Evolutionary conservation across 257 asterid genomes (phyloP), one percentile per base, ranked within the genome.

Genomic region (Henckelia pumila): DNA sequence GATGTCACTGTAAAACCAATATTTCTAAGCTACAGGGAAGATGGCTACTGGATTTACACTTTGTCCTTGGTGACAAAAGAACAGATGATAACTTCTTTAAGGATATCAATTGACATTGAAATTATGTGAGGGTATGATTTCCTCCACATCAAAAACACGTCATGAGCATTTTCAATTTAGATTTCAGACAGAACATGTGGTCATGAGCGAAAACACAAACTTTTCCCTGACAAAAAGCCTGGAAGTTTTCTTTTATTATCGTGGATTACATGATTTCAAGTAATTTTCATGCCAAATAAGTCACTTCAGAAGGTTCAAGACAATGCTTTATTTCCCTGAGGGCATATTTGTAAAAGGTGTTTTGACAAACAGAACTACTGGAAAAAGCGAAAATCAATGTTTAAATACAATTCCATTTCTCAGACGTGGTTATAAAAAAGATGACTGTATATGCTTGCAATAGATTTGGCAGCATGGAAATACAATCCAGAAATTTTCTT

Each of bases 401-500:
- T 9, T 1, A 23, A 23, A 56, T 17, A 11, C 1, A 22, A 40
- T 57, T 17, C 26, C 28, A 29, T 63, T 28, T 25, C 16, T 35
- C 6, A 40, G n/a, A 40, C 13, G 17, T 40, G 50, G n/a, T 40
- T 3, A 10, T 0, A 40, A 40, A 13, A 2, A 40, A 40, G 50
- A 40, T 3, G 47, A 28, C 11, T 6, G 1, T 44, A 23, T 21
- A 47, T 3, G 19, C 9, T 64, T 11, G 16, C 19, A 2, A 37
- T 25, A 44, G 33, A 28, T 74, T 30, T 53, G 35, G 17, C 63
- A 63, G 25, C 29, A 30, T 5, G 21, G 50, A 26, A 47, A 47
- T 17, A 26, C 57, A 22, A 35, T 55, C 59, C 75, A 73, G n/a
- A 26, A 26, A 29, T 62, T 59, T 22, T n/a, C 21, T 66, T 22